These are phyloP conservation scores for Pogostemon cablin DNA, from an alignment of 257 asterid species.

Conservation along the genomic window DNA sequence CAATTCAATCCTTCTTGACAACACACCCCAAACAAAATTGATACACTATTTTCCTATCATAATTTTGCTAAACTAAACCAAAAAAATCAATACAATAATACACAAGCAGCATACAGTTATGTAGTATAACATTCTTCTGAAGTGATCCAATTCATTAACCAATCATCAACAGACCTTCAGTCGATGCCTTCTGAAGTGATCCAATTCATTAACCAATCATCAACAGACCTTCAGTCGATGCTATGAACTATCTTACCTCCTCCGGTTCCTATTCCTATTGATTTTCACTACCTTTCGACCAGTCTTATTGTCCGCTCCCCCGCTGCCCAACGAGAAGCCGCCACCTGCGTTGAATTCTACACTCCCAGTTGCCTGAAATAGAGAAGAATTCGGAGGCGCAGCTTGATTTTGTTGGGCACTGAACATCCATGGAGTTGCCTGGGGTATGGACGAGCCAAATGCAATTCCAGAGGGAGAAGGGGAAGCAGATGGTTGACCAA, in stretches of 20 bases:
- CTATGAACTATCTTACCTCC: conserved; percentile 42
- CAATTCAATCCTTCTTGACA: conserved; percentile 24
- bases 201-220: neutral
- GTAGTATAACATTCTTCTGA: no score
- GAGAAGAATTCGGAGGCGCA: conserved; percentile 46
- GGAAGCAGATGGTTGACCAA: conserved; percentile 55
- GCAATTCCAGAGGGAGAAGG: conserved; percentile 48
- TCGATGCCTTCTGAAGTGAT: no score
- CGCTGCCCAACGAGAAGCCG: conserved; percentile 81
- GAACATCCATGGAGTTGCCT: conserved; percentile 54
- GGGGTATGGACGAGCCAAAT: conserved; percentile 56
- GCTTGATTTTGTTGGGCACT: conserved; percentile 63
- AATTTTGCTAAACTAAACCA: conserved; percentile 29
- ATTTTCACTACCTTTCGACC: conserved; percentile 50
- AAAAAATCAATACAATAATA: neutral
- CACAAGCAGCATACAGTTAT: conserved; percentile 3
- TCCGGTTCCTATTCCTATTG: conserved; percentile 54
- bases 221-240: neutral
- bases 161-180: neutral
- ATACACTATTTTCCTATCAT: conserved; percentile 34
- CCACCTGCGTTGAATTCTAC: conserved; percentile 65
- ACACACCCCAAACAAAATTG: conserved; percentile 35
- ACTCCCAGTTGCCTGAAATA: conserved; percentile 58
- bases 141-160: neutral
- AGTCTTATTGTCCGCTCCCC: conserved; percentile 56